A percentile compares a stretch with the other conserved stretches of the same genome.
These are phyloP conservation scores for Ulvella scutata DNA, from an alignment of 139 green algal genomes.

Conservation along the genomic window DNA sequence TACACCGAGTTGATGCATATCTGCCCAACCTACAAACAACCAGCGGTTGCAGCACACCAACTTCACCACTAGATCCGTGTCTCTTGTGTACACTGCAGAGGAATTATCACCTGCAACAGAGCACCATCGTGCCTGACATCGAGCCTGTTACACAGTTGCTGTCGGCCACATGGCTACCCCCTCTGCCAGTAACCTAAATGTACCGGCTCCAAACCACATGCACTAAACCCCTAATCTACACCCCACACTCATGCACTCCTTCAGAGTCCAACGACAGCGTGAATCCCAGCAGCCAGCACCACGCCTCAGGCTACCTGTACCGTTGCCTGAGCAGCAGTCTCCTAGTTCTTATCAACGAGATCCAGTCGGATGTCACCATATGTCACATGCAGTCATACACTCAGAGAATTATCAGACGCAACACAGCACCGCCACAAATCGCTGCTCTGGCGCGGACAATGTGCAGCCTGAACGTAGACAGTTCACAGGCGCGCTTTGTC, in stretches of 20 bases:
- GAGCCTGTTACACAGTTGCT: not conserved
- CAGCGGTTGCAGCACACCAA: not conserved
- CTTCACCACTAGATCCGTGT: not conserved
- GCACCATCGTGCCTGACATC: not conserved
- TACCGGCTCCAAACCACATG: too few species aligned
- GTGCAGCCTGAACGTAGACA: not conserved
- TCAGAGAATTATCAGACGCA: not conserved
- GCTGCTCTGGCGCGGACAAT: not conserved
- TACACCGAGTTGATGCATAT: not conserved
- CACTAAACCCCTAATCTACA: too few species aligned
- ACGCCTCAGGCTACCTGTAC: too few species aligned
- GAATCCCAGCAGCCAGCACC: too few species aligned
- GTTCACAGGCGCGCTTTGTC: too few species aligned
- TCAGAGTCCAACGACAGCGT: too few species aligned
- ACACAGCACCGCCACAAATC: not conserved
- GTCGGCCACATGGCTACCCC: not conserved
- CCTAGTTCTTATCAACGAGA: not conserved
- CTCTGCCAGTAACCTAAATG: too few species aligned
- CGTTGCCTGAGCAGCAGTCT: too few species aligned
- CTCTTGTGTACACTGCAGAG: not conserved
- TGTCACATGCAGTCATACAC: not conserved
- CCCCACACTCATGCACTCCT: too few species aligned
- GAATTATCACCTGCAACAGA: too few species aligned
- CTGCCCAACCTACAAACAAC: not conserved
- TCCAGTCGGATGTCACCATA: not conserved